These are phyloP conservation scores for Saccharomycopsis microspora DNA, from an alignment of 805 yeast species.

Conservation along the genomic window DNA sequence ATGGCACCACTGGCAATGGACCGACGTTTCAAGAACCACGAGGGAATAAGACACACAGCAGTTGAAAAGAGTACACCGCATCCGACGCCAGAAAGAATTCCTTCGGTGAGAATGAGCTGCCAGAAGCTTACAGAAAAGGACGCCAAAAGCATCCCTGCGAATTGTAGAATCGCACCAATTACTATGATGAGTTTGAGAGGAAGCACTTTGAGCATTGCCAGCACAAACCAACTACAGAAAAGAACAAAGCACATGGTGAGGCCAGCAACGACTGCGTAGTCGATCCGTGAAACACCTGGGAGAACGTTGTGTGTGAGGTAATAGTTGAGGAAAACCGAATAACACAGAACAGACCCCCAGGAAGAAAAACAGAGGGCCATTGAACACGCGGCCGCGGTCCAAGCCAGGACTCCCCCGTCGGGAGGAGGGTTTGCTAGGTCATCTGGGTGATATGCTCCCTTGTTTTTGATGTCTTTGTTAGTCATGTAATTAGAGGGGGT, in stretches of 20 bases:
- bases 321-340: slow-evolving; percentile 49
- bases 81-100: slow-evolving; percentile 38
- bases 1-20: slow-evolving; percentile 40
- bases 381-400: slow-evolving; percentile 33
- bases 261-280: slow-evolving; percentile 62
- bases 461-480: slow-evolving; percentile 5
- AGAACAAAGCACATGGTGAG: slow-evolving; percentile 32
- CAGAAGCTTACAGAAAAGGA: slow-evolving; percentile 38
- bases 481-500: background rate
- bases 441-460: slow-evolving; percentile 13
- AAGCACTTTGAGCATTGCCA: background rate
- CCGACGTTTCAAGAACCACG: slow-evolving; percentile 41
- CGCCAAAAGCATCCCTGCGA: slow-evolving; percentile 39
- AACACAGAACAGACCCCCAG: slow-evolving; percentile 69
- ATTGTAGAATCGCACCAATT: slow-evolving; percentile 31
- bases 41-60: slow-evolving; percentile 35
- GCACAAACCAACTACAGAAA: slow-evolving; percentile 8
- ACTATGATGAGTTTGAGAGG: slow-evolving; percentile 17
- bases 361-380: slow-evolving; percentile 42
- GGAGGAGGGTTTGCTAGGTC: slow-evolving; percentile 29
- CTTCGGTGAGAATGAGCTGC: slow-evolving; percentile 43
- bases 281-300: slow-evolving; percentile 42
- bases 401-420: slow-evolving; percentile 50
- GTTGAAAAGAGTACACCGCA: slow-evolving; percentile 42
- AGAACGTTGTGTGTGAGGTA: slow-evolving; percentile 41